phyloP scores from a whole-genome alignment of 352 stramenopile genomes.

The Pythium brassicae region DNA sequence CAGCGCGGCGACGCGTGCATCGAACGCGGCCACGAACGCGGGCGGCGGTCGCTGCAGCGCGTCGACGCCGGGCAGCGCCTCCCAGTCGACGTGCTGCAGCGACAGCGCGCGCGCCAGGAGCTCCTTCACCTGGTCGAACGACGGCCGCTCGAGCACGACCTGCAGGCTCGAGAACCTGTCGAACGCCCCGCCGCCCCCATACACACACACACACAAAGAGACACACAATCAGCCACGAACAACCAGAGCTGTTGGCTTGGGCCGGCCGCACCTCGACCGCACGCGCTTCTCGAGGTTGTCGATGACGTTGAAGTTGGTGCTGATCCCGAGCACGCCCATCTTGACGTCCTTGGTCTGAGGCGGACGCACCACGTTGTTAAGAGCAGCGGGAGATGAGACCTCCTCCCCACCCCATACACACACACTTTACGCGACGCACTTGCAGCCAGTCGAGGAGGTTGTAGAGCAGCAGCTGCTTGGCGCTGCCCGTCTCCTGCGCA shows the following conservation, averaged over 20 bases:
- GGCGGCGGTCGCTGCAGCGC: slow-evolving; percentile 12
- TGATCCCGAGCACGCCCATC: slow-evolving; percentile 79
- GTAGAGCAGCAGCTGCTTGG: slow-evolving; percentile 82
- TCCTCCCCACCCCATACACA: background rate
- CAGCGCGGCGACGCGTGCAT: slow-evolving; percentile 32
- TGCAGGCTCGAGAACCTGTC: slow-evolving; percentile 81
- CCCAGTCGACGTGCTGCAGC: slow-evolving; percentile 32
- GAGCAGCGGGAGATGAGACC: background rate
- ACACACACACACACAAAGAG: too few species aligned
- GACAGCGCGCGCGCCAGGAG: slow-evolving; percentile 40
- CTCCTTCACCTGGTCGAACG: slow-evolving; percentile 46
- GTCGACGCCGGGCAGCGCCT: slow-evolving; percentile 5
- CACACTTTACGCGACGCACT: slow-evolving; percentile 18
- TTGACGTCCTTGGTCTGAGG: slow-evolving; percentile 66
- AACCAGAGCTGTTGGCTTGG: too few species aligned
- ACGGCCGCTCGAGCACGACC: slow-evolving; percentile 58
- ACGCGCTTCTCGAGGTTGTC: slow-evolving; percentile 82
- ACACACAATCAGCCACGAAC: too few species aligned
- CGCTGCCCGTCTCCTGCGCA: slow-evolving; percentile 44
- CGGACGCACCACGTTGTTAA: background rate
- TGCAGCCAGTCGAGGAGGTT: slow-evolving; percentile 84
- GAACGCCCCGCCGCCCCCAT: too few species aligned
- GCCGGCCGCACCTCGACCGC: slow-evolving; percentile 60
- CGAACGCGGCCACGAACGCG: slow-evolving; percentile 37
- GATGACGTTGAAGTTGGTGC: slow-evolving; percentile 76